Base-by-base conservation (phyloP, 345 rosid genomes). In the Litchi chinensis region DNA sequence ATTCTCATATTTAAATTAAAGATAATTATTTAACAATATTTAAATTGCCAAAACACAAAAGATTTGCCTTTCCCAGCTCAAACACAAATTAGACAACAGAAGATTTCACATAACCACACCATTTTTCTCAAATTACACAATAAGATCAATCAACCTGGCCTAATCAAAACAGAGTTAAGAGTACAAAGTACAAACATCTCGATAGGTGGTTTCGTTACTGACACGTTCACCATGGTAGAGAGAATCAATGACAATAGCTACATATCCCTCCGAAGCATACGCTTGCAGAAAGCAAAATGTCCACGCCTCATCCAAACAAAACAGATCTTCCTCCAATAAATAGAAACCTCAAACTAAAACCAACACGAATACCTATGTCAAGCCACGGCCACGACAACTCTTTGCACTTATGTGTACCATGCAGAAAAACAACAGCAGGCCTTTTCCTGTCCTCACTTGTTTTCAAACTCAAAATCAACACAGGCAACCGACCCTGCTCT, bases 161-260 rank as follows among this genome's bases (percentile, higher is more conserved):
- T 37, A 71, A 79, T 5, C 28, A 77, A 41, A 71, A 79, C 3
- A 12, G 22, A 8, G 6, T 21, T 41, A 28, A 3, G 75, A 43
- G 60, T 56, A 70, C 28, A 70, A 48, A 65, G 40, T 56, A 76
- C 78, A 5, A 65, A 95, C 99, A 84, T 91, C 95, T 68, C 77
- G 50, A 78, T 95, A 93, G 1, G 97, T 86, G 40, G 98, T 90
- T 77, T 83, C 84, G 83, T 59, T 71, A 12, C 21, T 48, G 52
- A 98, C 95, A 2, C 95, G 96, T 79, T 93, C 98, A 13, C 98
- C 98, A 62, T 93, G 99, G 82, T 91, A 93, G 11, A 97, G 93
- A 83, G 99, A 93, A 88, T 95, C 99, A 5, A 93, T 46, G 28
- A 87, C 95, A 24, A 93, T 86, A 5, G 99, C 89, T 70, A 95